These are phyloP conservation scores for Pugionium cornutum DNA, from an alignment of 345 rosid genomes.

Conservation along the genomic window DNA sequence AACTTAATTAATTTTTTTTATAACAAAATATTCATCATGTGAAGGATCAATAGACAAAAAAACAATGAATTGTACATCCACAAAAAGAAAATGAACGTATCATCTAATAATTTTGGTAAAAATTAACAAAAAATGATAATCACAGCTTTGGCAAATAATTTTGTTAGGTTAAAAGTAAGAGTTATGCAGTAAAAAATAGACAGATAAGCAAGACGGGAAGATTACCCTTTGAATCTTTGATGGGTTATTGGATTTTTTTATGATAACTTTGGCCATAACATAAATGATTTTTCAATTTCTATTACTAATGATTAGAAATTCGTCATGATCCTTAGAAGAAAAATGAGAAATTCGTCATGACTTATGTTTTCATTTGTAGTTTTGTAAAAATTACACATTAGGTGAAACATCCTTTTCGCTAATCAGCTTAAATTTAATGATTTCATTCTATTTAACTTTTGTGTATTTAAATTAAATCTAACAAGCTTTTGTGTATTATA, in stretches of 20 bases:
- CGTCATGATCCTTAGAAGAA: slow-evolving; percentile 20
- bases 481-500: background rate
- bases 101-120: too few species aligned
- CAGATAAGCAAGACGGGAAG: slow-evolving; percentile 28
- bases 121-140: background rate
- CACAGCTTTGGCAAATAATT: slow-evolving; percentile 26
- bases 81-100: too few species aligned
- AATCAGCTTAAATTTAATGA: too few species aligned
- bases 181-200: slow-evolving; percentile 19
- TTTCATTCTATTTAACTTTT: background rate
- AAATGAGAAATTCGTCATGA: background rate
- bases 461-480: background rate
- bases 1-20: too few species aligned
- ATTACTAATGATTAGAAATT: slow-evolving; percentile 26
- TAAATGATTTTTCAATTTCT: slow-evolving; percentile 11
- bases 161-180: slow-evolving; percentile 16
- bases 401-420: background rate
- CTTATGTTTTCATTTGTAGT: background rate
- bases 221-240: slow-evolving; percentile 2
- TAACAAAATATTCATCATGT: too few species aligned
- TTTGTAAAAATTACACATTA: background rate
- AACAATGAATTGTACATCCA: too few species aligned
- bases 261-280: slow-evolving; percentile 16
- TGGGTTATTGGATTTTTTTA: slow-evolving; percentile 24
- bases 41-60: too few species aligned